Conservation (phyloP, 2,329 filamentous ascomycete genomes). For the Didymosphaeria variabile region DNA sequence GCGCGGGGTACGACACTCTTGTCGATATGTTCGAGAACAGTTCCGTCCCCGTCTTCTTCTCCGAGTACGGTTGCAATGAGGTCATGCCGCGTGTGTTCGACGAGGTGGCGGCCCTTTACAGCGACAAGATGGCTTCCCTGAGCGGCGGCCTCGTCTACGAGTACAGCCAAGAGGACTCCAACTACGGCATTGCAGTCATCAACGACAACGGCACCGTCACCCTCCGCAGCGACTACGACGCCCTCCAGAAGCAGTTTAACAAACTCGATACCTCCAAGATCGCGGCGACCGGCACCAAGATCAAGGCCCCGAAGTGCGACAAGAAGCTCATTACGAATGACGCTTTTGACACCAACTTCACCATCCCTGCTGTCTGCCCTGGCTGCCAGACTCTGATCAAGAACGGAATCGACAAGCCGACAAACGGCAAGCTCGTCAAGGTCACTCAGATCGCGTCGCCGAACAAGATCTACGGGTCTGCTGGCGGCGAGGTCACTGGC, state of each 20-base stretch:
- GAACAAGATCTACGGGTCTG: constrained; percentile 64
- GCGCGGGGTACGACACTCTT: constrained; percentile 68
- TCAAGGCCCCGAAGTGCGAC: constrained; percentile 71
- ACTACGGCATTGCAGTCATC: constrained; percentile 60
- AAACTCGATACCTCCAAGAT: constrained; percentile 76
- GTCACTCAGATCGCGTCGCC: constrained; percentile 66
- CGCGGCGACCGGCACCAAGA: constrained; percentile 64
- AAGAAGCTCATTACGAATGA: constrained; percentile 69
- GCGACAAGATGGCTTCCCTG: constrained; percentile 74
- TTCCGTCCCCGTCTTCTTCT: constrained; percentile 81
- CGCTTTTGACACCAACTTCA: constrained; percentile 81
- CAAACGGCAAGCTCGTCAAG: constrained; percentile 64
- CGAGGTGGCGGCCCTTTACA: constrained; percentile 77
- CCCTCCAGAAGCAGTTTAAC: constrained; percentile 77
- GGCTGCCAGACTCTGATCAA: constrained; percentile 77
- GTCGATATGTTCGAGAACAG: constrained; percentile 71
- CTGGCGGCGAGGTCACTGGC: constrained; percentile 67
- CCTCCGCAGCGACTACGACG: constrained; percentile 63
- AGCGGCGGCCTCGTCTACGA: constrained; percentile 85
- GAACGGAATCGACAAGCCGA: constrained; percentile 73
- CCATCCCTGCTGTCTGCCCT: constrained; percentile 74
- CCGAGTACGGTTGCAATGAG: constrained; percentile 80
- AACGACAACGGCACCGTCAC: constrained; percentile 54
- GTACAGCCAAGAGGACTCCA: constrained; percentile 74
- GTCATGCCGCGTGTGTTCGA: constrained; percentile 73